These are phyloP conservation scores for Cyamopsis tetragonoloba DNA, from an alignment of 306 rosid genomes.

Conservation along the genomic window DNA sequence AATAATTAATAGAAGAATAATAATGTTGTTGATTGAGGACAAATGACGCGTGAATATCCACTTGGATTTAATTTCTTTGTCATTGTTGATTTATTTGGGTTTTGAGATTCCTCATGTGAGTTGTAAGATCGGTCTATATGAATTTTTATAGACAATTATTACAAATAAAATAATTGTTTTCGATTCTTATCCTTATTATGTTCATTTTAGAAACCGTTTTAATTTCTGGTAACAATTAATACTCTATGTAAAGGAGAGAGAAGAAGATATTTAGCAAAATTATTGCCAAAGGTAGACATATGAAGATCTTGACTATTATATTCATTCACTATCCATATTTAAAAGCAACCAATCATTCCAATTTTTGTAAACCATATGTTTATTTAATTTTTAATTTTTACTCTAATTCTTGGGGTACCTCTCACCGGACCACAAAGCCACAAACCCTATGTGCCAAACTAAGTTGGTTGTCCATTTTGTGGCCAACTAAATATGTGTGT, in stretches of 20 bases:
- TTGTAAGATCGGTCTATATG: neutral
- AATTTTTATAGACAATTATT: neutral
- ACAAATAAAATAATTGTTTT: neutral
- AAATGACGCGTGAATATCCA: constrained; percentile 3
- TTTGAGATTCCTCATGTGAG: neutral
- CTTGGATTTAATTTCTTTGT: neutral
- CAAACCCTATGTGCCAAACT: neutral
- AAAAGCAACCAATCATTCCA: neutral
- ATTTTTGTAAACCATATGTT: constrained; percentile 1
- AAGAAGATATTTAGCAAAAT: neutral
- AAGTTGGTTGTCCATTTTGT: constrained; percentile 4
- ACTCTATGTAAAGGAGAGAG: neutral
- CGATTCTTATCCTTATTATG: neutral
- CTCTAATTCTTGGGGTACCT: neutral
- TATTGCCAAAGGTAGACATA: neutral
- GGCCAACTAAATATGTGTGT: neutral
- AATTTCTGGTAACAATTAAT: no score
- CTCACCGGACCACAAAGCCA: neutral
- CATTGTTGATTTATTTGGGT: neutral
- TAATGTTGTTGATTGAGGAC: neutral
- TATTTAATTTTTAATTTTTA: no score
- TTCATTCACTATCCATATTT: neutral
- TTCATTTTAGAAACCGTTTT: no score
- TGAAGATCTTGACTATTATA: neutral
- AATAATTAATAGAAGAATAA: neutral